A percentile compares a stretch with the other conserved stretches of the same genome.
Evolutionary conservation across 805 yeast genomes (phyloP).

Genomic region (Barnettozyma sucrosica): DNA sequence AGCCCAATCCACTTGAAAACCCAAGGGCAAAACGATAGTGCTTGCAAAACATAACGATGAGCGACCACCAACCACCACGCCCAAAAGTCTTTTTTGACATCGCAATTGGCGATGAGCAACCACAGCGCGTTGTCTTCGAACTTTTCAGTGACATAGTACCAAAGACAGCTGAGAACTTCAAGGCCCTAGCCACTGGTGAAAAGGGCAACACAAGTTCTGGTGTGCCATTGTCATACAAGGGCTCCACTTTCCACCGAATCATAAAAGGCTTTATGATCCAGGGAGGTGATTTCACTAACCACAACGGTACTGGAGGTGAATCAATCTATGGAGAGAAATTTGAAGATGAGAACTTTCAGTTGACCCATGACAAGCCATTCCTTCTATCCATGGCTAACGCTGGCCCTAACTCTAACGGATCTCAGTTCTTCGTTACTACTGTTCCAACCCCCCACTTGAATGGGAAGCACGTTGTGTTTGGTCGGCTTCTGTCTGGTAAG

Average conservation of each 20-base stretch:
- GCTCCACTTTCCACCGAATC: conserved; percentile 88
- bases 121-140: conserved; percentile 78
- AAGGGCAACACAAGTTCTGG: conserved; percentile 61
- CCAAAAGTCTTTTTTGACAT: conserved; percentile 74
- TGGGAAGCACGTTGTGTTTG: conserved; percentile 95
- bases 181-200: conserved; percentile 86
- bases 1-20: background rate
- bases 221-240: conserved; percentile 66
- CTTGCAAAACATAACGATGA: conserved; percentile 7
- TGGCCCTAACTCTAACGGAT: conserved; percentile 93
- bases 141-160: conserved; percentile 72
- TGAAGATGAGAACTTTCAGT: conserved; percentile 82
- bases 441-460: conserved; percentile 91
- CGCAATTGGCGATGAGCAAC: conserved; percentile 58
- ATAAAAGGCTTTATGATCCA: conserved; percentile 88
- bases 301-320: conserved; percentile 75
- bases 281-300: conserved; percentile 75
- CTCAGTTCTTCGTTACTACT: conserved; percentile 92
- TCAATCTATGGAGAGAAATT: conserved; percentile 80
- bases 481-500: conserved; percentile 80
- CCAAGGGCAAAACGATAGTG: too few species aligned
- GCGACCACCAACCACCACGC: conserved; percentile 18
- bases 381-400: conserved; percentile 95
- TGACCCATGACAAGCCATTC: conserved; percentile 78
- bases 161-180: conserved; percentile 84